Base-by-base conservation (phyloP, 2,329 filamentous ascomycete species). In the Colletotrichum sp. region DNA sequence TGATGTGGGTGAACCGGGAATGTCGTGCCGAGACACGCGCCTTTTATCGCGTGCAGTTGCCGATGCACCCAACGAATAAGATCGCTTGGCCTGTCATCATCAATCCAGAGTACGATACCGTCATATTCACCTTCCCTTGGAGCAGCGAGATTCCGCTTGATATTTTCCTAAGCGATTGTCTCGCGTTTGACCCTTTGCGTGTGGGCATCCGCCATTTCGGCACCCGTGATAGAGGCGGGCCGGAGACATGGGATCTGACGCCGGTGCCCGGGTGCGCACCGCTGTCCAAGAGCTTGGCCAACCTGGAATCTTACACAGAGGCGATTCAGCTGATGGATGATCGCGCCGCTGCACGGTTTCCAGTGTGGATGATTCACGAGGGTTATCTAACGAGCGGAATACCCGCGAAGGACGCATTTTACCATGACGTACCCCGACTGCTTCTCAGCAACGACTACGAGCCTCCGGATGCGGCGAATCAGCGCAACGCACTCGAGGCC, bases 31-130 rank as follows among this genome's bases (percentile, higher is more conserved):
- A 77, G 59, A 77, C 78, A 15, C 52, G 74, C 15, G 71, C 73
- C n/a, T 79, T 79, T 39, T 79, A 79, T 59, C 78, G 78, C 62
- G 76, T 79, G 26, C 78, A 76, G 13, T 67, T 79, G 59, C 78
- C 78, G 13, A 69, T 76, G 69, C 71, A 77, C 44, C 75, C 75
- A n/a, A 77, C 75, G 64, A 77, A 75, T 44, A 77, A 77, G 75
- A 75, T 77, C 24, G 75, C 75, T 52, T 77, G 75, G 75, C 75
- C 75, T 5, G 75, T 75, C 28, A 49, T 74, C 64, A 79, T 79
- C 55, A 78, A 79, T 62, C 78, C 78, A 10, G 77, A 77, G 18
- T 79, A 73, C 36, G 78, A 79, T 44, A 75, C 78, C 36, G 74
- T 79, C 15, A 65, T 79, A 10, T 79, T 78, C 26, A 77, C 75